Evolutionary conservation across 2,329 filamentous ascomycete species (phyloP), one percentile per base, ranked within the genome.

Genomic region (Helminthosporium solani): DNA sequence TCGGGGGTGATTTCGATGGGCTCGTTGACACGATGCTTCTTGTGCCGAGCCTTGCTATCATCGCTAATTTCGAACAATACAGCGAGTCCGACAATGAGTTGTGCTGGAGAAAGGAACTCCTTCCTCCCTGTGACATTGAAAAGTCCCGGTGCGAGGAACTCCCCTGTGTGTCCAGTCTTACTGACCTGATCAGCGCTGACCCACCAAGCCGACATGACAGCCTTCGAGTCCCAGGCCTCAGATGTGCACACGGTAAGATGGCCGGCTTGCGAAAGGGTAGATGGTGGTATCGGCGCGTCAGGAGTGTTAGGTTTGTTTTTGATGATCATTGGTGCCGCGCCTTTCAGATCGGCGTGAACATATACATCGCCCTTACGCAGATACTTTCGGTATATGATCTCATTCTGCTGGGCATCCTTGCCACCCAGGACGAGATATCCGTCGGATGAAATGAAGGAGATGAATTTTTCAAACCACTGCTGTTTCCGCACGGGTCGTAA

Each of bases 381-480:
- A 61, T 97, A 86, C 19, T 83, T 83, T 51, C 85, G 84, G 73
- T 97, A 99, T n/a, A 99, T 76, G 33, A 91, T 85, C 67, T 99
- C 94, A 60, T 87, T 90, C 66, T 99, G 94, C 59, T 89, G 86
- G 1, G 85, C 81, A 73, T 99, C 94, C 51, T 89, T 90, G 14
- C 90, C 92, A 35, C 85, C 92, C 14, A 99, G 79, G 0, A 97
- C 88, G 5, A 99, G 79, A 66, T 97, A 96, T 3, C 92, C 91
- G 63, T 99, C 94, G 0, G 90, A 95, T 0, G 91, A 96, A 57
- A 97, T 82, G 72, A 99, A 99, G 80, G 90, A 97, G 21, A 85
- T 77, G 61, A 96, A 99, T 70, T 99, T 99, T 63, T 99, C 94
- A 57, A 96, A 99, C 94, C 94, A 99, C 60, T 91, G 81, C 55